These are phyloP conservation scores for Polysphondylium violaceum DNA, from an alignment of 78 protist genomes.

Conservation along the genomic window DNA sequence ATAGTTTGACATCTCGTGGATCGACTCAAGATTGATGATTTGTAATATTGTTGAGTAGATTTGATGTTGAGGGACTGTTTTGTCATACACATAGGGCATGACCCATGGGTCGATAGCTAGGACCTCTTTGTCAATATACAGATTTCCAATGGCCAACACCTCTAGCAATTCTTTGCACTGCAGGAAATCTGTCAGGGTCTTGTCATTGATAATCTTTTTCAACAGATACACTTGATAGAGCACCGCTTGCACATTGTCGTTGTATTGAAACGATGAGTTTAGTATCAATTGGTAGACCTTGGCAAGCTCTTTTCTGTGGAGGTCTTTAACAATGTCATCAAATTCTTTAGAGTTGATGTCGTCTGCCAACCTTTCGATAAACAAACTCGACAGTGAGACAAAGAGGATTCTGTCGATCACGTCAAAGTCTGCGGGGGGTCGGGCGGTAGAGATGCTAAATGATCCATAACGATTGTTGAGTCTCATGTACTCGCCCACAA, in stretches of 20 bases:
- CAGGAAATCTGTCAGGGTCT: neutral
- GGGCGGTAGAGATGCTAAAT: no score
- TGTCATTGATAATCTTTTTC: neutral
- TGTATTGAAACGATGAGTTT: no score
- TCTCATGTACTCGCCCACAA: no score
- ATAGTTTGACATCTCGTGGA: no score
- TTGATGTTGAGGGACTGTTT: no score
- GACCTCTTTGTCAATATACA: neutral
- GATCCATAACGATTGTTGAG: no score
- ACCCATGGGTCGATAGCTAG: neutral
- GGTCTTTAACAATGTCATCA: neutral
- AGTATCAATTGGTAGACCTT: neutral
- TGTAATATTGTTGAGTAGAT: no score
- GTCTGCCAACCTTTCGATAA: neutral
- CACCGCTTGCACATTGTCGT: neutral
- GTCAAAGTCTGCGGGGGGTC: no score
- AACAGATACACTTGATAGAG: slow-evolving; percentile 21
- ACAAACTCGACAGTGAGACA: neutral
- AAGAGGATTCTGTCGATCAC: slow-evolving; percentile 12
- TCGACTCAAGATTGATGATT: no score
- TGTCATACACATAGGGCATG: slow-evolving; percentile 26
- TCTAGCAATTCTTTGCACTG: neutral
- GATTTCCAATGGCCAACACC: neutral
- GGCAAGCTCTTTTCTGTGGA: neutral
- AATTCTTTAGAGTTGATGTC: neutral